phyloP scores from a whole-genome alignment of 768 basidiomycete species.

The Boletus bicolor region DNA sequence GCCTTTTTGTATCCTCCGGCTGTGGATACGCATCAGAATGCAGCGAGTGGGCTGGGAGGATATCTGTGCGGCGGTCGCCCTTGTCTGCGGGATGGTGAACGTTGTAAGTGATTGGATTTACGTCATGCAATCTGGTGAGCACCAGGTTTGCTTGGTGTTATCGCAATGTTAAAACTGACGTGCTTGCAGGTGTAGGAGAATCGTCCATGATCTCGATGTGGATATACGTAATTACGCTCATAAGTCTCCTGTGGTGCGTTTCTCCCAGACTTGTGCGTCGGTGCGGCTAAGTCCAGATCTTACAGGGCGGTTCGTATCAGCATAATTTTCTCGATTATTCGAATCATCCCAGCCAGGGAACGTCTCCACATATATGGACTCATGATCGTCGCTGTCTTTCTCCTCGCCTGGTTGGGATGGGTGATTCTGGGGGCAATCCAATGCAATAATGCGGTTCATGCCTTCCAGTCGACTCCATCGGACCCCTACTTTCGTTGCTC shows the following conservation, averaged over 20 bases:
- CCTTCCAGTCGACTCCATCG: neutral
- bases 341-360: slow-evolving; percentile 13
- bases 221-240: slow-evolving; percentile 13
- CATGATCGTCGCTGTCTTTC: slow-evolving; percentile 7
- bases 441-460: neutral
- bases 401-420: slow-evolving; percentile 2
- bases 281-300: neutral
- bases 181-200: neutral
- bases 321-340: slow-evolving; percentile 18
- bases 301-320: slow-evolving; percentile 23
- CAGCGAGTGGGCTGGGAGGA: slow-evolving; percentile 23
- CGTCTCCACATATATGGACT: slow-evolving; percentile 9
- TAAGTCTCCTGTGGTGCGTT: slow-evolving; percentile 17
- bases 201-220: slow-evolving; percentile 4
- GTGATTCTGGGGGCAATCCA: slow-evolving; percentile 3
- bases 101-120: slow-evolving; percentile 10
- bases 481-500: neutral
- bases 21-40: slow-evolving; percentile 21
- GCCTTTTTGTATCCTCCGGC: slow-evolving; percentile 12
- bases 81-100: slow-evolving; percentile 10
- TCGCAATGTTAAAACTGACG: neutral
- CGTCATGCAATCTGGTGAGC: slow-evolving; percentile 1
- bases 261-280: neutral
- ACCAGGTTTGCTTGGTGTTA: neutral
- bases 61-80: slow-evolving; percentile 15